Percentiles rank a stretch among this genome's conserved stretches.
Conservation (phyloP, 148 eudicot genomes). For the Chenopodium berlandieri region DNA sequence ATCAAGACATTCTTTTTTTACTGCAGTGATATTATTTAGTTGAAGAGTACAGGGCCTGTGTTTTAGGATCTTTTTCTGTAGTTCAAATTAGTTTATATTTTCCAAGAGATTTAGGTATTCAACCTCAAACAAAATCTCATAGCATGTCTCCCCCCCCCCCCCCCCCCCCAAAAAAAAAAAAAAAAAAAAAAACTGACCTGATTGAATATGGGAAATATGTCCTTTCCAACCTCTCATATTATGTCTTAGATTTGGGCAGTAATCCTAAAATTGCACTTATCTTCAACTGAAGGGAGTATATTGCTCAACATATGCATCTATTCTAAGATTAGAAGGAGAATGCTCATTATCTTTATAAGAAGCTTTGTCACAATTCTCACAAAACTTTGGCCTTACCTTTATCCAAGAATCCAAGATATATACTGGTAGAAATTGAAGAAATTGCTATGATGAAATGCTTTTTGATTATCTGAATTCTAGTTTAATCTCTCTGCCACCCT, state of each 20-base stretch:
- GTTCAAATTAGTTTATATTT: too few species aligned
- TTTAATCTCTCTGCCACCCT: not conserved
- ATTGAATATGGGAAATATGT: not conserved
- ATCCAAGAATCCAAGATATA: not conserved
- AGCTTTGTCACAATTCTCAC: not conserved
- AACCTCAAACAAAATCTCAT: not conserved
- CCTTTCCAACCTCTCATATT: not conserved
- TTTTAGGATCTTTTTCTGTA: not conserved
- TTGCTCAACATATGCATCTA: not conserved
- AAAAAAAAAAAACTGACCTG: not conserved
- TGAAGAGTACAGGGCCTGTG: not conserved
- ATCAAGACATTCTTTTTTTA: too few species aligned
- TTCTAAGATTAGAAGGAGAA: not conserved
- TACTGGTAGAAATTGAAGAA: not conserved
- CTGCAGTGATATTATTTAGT: not conserved
- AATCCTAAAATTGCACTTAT: not conserved
- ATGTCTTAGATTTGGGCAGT: not conserved
- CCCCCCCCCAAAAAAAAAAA: too few species aligned
- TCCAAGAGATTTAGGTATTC: too few species aligned
- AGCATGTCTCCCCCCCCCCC: not conserved
- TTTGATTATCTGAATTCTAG: not conserved
- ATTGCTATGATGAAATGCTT: not conserved
- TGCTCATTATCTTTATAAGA: not conserved
- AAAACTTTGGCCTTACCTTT: not conserved
- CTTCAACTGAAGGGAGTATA: not conserved